Conservation (phyloP, 257 asterid genomes). For the Cruciata laevipes region DNA sequence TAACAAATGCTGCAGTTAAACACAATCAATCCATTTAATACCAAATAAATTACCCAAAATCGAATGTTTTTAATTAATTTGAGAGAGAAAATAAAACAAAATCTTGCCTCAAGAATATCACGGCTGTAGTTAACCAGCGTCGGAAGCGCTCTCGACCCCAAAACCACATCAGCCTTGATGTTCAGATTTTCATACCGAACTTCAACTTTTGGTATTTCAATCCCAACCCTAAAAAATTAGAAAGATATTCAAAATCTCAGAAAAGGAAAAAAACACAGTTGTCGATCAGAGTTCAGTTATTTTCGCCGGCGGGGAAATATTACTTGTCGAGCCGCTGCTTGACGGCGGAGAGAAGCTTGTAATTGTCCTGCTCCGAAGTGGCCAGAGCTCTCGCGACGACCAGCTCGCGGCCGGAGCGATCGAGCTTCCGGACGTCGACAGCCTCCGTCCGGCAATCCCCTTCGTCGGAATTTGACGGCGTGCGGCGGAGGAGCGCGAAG, state of each 20-base stretch:
- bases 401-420: constrained; percentile 54
- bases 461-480: constrained; percentile 20
- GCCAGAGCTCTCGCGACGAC: constrained; percentile 66
- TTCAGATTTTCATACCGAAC: constrained; percentile 66
- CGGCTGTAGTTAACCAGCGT: constrained; percentile 63
- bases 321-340: constrained; percentile 76
- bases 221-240: constrained; percentile 16
- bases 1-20: constrained; percentile 40
- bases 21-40: neutral
- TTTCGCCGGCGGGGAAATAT: too few species aligned
- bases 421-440: constrained; percentile 66
- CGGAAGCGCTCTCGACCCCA: constrained; percentile 89
- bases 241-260: neutral
- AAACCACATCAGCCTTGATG: constrained; percentile 53
- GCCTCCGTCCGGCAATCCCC: constrained; percentile 29
- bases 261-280: neutral
- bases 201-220: constrained; percentile 71
- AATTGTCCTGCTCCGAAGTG: constrained; percentile 72
- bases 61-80: neutral
- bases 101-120: constrained; percentile 53
- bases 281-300: too few species aligned
- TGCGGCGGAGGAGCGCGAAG: constrained; percentile 38
- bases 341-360: constrained; percentile 56
- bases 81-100: neutral
- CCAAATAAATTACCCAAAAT: neutral